phyloP scores from a whole-genome alignment of 768 basidiomycete genomes.

The Postia placenta region DNA sequence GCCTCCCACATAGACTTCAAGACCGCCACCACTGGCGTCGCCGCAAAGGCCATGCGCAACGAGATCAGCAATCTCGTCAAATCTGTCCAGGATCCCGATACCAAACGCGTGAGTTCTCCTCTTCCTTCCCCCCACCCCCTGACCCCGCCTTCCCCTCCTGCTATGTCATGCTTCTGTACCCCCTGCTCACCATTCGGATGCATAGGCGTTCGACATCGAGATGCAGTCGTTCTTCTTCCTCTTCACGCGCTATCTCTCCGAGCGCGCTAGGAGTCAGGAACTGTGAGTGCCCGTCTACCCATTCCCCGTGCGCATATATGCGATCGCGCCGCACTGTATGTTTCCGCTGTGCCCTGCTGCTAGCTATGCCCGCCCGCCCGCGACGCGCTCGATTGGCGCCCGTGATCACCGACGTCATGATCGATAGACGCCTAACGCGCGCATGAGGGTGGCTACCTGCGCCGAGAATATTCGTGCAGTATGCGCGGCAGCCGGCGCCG shows the following conservation, averaged over 20 bases:
- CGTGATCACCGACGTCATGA: too few species aligned
- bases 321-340: not conserved
- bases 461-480: too few species aligned
- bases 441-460: too few species aligned
- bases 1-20: constrained; percentile 91
- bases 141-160: constrained; percentile 6
- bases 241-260: constrained; percentile 89
- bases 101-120: constrained; percentile 62
- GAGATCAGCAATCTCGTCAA: constrained; percentile 92
- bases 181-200: too few species aligned
- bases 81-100: constrained; percentile 71
- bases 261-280: constrained; percentile 80
- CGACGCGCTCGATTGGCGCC: too few species aligned
- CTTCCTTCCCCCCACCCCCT: constrained; percentile 1
- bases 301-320: not conserved
- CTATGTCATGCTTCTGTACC: not conserved
- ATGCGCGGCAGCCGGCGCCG: too few species aligned
- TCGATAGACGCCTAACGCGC: too few species aligned
- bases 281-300: constrained; percentile 44
- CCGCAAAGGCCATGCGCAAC: constrained; percentile 93
- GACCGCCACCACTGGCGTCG: constrained; percentile 73
- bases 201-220: constrained; percentile 92
- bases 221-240: constrained; percentile 97
- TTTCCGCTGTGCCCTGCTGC: too few species aligned
- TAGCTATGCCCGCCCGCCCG: too few species aligned